Conservation (phyloP, 176 grass and related monocot species). For the Carex littledalei region DNA sequence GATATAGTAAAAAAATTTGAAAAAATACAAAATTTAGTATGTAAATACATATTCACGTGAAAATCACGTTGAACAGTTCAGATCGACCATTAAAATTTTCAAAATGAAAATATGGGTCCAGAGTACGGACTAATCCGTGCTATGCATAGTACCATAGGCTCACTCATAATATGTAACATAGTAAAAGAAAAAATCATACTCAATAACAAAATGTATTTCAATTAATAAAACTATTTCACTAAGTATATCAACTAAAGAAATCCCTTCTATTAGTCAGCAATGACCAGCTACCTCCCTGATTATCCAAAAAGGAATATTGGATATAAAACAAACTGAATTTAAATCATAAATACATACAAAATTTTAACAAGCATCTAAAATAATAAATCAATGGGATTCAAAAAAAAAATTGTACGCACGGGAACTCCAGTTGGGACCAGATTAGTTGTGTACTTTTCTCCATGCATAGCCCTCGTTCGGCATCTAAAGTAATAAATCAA, state of each 20-base stretch:
- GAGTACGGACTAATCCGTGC: too few relatives aligned
- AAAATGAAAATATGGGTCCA: too few relatives aligned
- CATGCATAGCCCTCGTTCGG: not conserved
- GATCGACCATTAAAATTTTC: too few relatives aligned
- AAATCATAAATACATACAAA: constrained; percentile 16
- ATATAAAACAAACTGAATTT: not conserved
- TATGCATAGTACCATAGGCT: too few relatives aligned
- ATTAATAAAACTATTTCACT: not conserved
- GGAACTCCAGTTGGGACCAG: not conserved
- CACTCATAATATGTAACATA: not conserved
- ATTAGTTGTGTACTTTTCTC: not conserved
- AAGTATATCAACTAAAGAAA: not conserved
- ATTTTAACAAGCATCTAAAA: constrained; percentile 16
- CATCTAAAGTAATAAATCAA: not conserved
- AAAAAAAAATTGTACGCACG: constrained; percentile 8
- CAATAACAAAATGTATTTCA: not conserved
- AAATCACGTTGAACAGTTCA: too few relatives aligned
- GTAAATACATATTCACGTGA: too few relatives aligned
- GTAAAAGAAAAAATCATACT: not conserved
- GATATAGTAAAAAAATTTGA: too few relatives aligned
- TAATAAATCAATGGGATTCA: constrained; percentile 24
- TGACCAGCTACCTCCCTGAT: not conserved
- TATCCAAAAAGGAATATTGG: not conserved
- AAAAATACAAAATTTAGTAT: too few relatives aligned
- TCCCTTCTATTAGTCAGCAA: not conserved